Conservation (phyloP, 2,329 filamentous ascomycete species). For the Fusarium sp. region DNA sequence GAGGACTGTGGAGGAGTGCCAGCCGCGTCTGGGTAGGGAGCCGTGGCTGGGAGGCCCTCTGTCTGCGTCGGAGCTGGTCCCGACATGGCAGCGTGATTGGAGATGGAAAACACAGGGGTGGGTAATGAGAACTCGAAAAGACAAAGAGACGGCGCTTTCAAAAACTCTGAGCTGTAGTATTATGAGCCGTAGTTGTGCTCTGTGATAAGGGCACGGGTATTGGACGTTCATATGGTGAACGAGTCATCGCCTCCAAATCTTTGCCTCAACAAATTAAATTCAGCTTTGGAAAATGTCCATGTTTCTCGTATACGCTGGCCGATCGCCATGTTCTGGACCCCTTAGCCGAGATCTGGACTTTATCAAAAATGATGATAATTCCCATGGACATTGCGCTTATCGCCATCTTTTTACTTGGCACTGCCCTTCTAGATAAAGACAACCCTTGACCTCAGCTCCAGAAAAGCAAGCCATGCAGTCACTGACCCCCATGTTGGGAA, state of each 20-base stretch:
- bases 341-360: not conserved
- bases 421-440: not conserved
- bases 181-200: not conserved
- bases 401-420: not conserved
- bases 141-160: not conserved
- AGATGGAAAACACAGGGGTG: not conserved
- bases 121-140: not conserved
- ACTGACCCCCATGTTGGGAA: not conserved
- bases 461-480: not conserved
- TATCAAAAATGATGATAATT: not conserved
- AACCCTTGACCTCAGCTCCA: not conserved
- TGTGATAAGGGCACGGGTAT: not conserved
- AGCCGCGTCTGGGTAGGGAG: not conserved
- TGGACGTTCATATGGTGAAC: not conserved
- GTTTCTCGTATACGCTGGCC: not conserved
- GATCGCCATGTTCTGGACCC: not conserved
- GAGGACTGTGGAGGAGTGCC: not conserved
- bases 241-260: not conserved
- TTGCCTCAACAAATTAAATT: not conserved
- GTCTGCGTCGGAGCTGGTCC: not conserved
- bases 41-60: not conserved
- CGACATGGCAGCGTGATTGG: not conserved
- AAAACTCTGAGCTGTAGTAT: not conserved
- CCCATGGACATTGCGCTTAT: not conserved
- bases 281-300: not conserved